Conservation (phyloP, 140 eudicot genomes). For the Flaveria floridana region DNA sequence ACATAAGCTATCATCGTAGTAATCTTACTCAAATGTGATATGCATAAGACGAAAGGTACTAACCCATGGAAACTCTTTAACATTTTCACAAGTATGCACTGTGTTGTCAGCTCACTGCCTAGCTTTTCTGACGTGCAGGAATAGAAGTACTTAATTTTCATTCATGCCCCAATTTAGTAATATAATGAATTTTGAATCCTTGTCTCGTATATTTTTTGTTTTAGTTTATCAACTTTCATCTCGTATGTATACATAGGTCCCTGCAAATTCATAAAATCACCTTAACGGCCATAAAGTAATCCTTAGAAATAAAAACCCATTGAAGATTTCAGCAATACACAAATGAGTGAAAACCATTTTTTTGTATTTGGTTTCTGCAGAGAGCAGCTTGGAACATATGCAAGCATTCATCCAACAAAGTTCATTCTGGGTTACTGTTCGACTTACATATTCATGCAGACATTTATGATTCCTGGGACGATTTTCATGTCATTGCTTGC, state of each 20-base stretch:
- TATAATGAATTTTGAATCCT: not conserved
- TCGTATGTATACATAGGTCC: not conserved
- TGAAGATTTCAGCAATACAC: not conserved
- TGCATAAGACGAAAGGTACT: not conserved
- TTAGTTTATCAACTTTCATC: not conserved
- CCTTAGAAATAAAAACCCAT: not conserved
- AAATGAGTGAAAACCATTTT: slow-evolving; percentile 8
- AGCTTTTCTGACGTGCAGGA: not conserved
- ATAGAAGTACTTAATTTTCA: not conserved
- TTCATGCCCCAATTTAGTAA: not conserved
- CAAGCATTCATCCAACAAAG: slow-evolving; percentile 64
- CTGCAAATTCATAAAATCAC: not conserved
- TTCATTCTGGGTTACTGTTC: slow-evolving; percentile 91
- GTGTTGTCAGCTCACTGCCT: not conserved
- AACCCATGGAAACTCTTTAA: not conserved
- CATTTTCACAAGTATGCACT: not conserved
- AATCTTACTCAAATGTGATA: not conserved
- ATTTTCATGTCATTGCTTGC: slow-evolving; percentile 96
- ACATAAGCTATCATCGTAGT: not conserved
- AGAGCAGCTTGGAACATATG: slow-evolving; percentile 72
- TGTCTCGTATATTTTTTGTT: not conserved
- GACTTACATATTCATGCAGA: slow-evolving; percentile 95
- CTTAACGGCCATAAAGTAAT: not conserved
- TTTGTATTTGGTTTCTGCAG: slow-evolving; percentile 39
- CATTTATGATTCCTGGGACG: slow-evolving; percentile 98